Evolutionary conservation across 2,329 filamentous ascomycete species (phyloP).

Genomic region (Leptographium wingfieldii): DNA sequence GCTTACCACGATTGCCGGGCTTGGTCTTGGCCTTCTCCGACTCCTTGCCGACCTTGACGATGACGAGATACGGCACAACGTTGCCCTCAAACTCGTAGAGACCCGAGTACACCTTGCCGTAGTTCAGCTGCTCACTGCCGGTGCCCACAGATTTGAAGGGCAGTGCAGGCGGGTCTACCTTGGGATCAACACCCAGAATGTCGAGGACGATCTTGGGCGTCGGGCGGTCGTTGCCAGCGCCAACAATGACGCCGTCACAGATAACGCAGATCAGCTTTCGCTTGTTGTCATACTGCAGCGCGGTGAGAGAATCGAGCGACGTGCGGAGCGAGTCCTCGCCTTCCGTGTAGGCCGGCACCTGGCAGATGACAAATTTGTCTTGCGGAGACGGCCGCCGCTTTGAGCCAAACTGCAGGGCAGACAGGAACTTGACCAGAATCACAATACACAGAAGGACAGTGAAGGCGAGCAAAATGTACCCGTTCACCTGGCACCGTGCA

Average conservation of each 20-base stretch:
- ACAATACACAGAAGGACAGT: constrained; percentile 72
- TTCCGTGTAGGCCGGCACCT: constrained; percentile 95
- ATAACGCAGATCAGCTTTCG: constrained; percentile 92
- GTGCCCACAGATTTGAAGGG: constrained; percentile 88
- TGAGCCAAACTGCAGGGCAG: constrained; percentile 84
- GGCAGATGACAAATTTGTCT: constrained; percentile 98
- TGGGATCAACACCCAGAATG: constrained; percentile 92
- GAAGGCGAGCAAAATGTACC: constrained; percentile 79
- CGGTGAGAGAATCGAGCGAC: constrained; percentile 85
- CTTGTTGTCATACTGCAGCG: constrained; percentile 95
- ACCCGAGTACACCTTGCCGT: constrained; percentile 96
- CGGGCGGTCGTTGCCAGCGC: constrained; percentile 87
- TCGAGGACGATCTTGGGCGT: constrained; percentile 97
- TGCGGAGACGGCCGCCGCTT: constrained; percentile 82
- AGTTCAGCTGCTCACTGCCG: constrained; percentile 88
- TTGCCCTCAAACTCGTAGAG: constrained; percentile 97
- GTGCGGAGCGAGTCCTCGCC: constrained; percentile 91
- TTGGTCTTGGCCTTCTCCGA: constrained; percentile 84
- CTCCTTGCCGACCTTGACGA: constrained; percentile 96
- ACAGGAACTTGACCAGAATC: constrained; percentile 78
- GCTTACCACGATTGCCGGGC: constrained; percentile 95
- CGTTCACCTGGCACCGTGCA: constrained; percentile 72
- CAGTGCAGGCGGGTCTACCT: constrained; percentile 85
- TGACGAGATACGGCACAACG: constrained; percentile 87
- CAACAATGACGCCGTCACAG: constrained; percentile 94